A percentile compares a stretch with the other conserved stretches of the same genome.
These are phyloP conservation scores for Rhytidhysteron rufulum DNA, from an alignment of 2,329 filamentous ascomycete species.

Conservation along the genomic window DNA sequence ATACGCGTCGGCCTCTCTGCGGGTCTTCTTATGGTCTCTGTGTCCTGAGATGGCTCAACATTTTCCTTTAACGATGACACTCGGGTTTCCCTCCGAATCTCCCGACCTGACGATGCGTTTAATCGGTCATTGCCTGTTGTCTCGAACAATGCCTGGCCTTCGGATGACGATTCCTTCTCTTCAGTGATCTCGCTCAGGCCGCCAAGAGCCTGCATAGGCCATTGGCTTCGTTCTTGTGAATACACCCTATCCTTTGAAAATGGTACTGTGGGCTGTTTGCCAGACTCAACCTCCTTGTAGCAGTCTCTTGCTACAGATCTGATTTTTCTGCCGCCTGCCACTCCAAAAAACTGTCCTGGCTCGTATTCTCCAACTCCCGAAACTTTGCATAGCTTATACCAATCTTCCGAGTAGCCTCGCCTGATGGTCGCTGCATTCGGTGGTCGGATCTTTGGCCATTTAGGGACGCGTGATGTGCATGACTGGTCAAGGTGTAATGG, in stretches of 20 bases:
- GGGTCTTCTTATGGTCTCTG: conserved; percentile 23
- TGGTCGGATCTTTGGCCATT: conserved; percentile 43
- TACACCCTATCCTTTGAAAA: conserved; percentile 48
- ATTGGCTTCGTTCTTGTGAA: conserved; percentile 38
- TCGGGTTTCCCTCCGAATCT: conserved; percentile 19
- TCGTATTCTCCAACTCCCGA: conserved; percentile 49
- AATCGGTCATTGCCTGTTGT: conserved; percentile 43
- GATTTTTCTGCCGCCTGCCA: conserved; percentile 45
- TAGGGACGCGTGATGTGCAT: conserved; percentile 44
- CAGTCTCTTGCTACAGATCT: conserved; percentile 49
- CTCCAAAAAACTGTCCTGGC: conserved; percentile 43
- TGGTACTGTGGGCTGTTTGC: conserved; percentile 47
- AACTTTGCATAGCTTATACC: conserved; percentile 48
- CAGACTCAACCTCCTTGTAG: conserved; percentile 45
- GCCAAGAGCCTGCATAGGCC: conserved; percentile 28
- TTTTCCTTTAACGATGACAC: conserved; percentile 35
- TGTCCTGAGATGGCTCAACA: conserved; percentile 24
- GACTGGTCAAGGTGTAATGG: conserved; percentile 50
- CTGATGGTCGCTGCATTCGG: conserved; percentile 42
- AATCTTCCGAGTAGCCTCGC: conserved; percentile 49
- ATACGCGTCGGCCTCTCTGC: conserved; percentile 34
- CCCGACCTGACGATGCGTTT: conserved; percentile 22
- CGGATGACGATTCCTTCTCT: conserved; percentile 37
- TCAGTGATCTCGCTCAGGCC: conserved; percentile 38
- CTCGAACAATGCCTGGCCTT: conserved; percentile 39